Evolutionary conservation across 257 asterid species (phyloP).

Genomic region (Scutellaria minor): DNA sequence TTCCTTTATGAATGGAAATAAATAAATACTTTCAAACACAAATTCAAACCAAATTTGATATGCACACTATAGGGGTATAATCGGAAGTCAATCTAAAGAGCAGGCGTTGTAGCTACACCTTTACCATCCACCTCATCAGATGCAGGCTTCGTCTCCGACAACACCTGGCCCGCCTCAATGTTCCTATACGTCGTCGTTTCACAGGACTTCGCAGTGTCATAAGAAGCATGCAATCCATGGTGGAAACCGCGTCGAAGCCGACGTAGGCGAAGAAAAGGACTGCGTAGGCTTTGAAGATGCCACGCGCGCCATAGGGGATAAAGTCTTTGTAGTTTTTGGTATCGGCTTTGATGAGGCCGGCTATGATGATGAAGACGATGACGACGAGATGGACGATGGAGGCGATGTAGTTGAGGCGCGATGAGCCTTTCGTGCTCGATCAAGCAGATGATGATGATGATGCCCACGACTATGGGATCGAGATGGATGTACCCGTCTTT

Average conservation of each 20-base stretch:
- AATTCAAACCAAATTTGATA: background rate
- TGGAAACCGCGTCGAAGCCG: slow-evolving; percentile 69
- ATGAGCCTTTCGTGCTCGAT: slow-evolving; percentile 61
- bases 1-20: background rate
- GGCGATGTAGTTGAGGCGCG: slow-evolving; percentile 66
- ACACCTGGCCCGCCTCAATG: slow-evolving; percentile 43
- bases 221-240: slow-evolving; percentile 67
- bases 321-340: slow-evolving; percentile 49
- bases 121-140: background rate
- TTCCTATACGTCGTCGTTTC: slow-evolving; percentile 26
- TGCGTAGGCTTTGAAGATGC: slow-evolving; percentile 59
- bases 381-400: slow-evolving; percentile 52
- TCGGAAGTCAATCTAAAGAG: background rate
- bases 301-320: slow-evolving; percentile 47
- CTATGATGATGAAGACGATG: slow-evolving; percentile 57
- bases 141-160: slow-evolving; percentile 1
- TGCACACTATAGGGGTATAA: background rate
- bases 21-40: background rate
- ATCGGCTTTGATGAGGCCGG: slow-evolving; percentile 55
- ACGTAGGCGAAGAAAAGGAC: slow-evolving; percentile 61
- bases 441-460: slow-evolving; percentile 40
- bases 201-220: slow-evolving; percentile 51
- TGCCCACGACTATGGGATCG: slow-evolving; percentile 56
- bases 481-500: too few species aligned
- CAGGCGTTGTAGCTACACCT: background rate